Conservation (phyloP, 1,284 basidiomycete species). For the Tilletia indica region DNA sequence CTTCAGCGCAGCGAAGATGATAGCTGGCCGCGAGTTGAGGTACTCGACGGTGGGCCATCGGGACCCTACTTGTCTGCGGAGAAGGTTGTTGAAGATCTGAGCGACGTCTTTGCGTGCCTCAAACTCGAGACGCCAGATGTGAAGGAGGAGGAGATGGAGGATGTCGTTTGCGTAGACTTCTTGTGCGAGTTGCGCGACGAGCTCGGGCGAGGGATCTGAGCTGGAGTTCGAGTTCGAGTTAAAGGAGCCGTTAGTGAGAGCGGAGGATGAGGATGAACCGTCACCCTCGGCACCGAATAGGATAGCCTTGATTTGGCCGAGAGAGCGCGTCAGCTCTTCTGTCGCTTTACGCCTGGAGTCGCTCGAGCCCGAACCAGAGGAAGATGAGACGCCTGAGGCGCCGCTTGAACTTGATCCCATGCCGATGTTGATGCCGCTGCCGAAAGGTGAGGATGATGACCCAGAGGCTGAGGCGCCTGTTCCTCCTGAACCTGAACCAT, state of each 20-base stretch:
- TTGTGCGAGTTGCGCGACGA: constrained; percentile 74
- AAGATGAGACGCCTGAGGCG: constrained; percentile 9
- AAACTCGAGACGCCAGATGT: constrained; percentile 86
- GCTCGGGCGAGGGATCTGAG: constrained; percentile 69
- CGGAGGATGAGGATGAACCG: constrained; percentile 56
- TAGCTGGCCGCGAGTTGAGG: constrained; percentile 76
- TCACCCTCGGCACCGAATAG: constrained; percentile 69
- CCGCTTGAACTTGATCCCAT: background rate
- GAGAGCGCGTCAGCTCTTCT: constrained; percentile 83
- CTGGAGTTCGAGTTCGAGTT: constrained; percentile 21
- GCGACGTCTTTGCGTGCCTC: constrained; percentile 89
- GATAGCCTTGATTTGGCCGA: constrained; percentile 82
- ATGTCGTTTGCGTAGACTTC: constrained; percentile 91
- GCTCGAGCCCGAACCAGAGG: constrained; percentile 18
- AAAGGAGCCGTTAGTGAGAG: constrained; percentile 22
- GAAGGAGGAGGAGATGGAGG: constrained; percentile 74
- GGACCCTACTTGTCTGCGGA: constrained; percentile 87
- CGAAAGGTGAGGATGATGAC: constrained; percentile 13
- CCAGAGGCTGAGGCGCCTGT: background rate
- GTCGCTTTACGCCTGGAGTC: constrained; percentile 63
- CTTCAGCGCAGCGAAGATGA: constrained; percentile 77
- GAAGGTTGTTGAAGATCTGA: constrained; percentile 93
- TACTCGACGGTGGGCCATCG: constrained; percentile 94
- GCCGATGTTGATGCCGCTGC: constrained; percentile 11
- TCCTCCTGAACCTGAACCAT: background rate